Evolutionary conservation across 2,329 filamentous ascomycete species (phyloP), one percentile per base, ranked within the genome.

Genomic region (Diaporthe longicolla): DNA sequence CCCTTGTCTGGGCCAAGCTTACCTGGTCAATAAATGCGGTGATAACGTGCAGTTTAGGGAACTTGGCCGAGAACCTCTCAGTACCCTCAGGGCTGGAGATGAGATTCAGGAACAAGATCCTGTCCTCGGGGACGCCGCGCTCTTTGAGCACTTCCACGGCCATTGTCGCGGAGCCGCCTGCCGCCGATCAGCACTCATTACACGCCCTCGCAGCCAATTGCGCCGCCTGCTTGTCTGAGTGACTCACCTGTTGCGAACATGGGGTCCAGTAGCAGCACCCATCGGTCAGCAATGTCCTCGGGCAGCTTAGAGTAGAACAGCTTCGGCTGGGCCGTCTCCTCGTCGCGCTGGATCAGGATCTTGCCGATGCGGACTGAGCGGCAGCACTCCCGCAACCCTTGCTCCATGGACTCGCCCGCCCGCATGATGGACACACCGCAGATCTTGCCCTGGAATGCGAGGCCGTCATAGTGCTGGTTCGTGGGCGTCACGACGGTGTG

Each of bases 361-460:
- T 99, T 99, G 77, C 97, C 97, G 80, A 99, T 99, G 76, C 97
- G 90, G 65, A 99, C 97, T n/a, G 94, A 97, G 70, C 97, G 93
- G 85, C 97, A 99, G 85, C 97, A 99, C 84, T 99, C 96, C 75
- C 97, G 90, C 75, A 99, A 86, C 2, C 96, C 97, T 84, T 98
- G 95, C 85, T 99, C 97, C 97, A 99, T 99, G 74, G 96, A 94
- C 85, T 99, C 97, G 69, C 97, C 97, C 17, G 97, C 97, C 77
- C 97, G 92, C 97, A 99, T 98, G 79, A 99, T 99, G 9, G 94
- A 97, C 21, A 99, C 97, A 71, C 97, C 97, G 81, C 97, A 99
- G 79, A 99, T 99, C 86, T 98, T 98, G 77, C 97, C 97, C 83
- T 98, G 93, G 80, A 99, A 99, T 85, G 94, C 93, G 77, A 99